Evolutionary conservation across 192 early-diverging fungal species (phyloP).

Genomic region (Chytriomyces sp.): DNA sequence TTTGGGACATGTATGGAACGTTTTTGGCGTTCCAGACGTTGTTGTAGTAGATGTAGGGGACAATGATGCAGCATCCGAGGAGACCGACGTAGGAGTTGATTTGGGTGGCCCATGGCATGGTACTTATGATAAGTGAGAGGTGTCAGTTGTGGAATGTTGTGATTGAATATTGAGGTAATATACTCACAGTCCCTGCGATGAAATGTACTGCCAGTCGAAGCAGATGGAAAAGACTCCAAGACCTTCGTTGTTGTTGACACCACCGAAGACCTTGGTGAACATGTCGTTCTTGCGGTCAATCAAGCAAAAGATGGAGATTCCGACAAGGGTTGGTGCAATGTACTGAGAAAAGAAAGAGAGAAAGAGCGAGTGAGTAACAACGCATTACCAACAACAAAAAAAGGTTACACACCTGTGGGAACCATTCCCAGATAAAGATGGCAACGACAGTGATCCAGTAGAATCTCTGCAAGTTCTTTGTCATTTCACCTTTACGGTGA

Average conservation of each 20-base stretch:
- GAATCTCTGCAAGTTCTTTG: slow-evolving; percentile 46
- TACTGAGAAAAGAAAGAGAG: slow-evolving; percentile 68
- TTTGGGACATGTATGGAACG: slow-evolving; percentile 33
- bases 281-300: background rate
- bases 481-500: slow-evolving; percentile 58
- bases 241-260: slow-evolving; percentile 20
- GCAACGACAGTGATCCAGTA: slow-evolving; percentile 54
- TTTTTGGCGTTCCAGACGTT: slow-evolving; percentile 38
- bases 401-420: too few species aligned
- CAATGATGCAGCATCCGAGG: slow-evolving; percentile 70
- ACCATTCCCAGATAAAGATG: slow-evolving; percentile 58
- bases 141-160: slow-evolving; percentile 72
- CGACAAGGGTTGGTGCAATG: slow-evolving; percentile 15
- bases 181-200: slow-evolving; percentile 79
- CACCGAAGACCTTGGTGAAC: slow-evolving; percentile 31
- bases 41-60: slow-evolving; percentile 49
- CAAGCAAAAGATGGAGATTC: slow-evolving; percentile 13
- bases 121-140: slow-evolving; percentile 60
- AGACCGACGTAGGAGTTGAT: slow-evolving; percentile 76
- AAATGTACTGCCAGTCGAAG: slow-evolving; percentile 29
- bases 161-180: slow-evolving; percentile 34
- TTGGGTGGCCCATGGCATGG: slow-evolving; percentile 44
- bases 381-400: too few species aligned
- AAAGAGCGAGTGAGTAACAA: too few species aligned
- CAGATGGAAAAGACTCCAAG: slow-evolving; percentile 21